phyloP scores from a whole-genome alignment of 176 grass and related monocot genomes.

The Hsuehochloa calcarea region DNA sequence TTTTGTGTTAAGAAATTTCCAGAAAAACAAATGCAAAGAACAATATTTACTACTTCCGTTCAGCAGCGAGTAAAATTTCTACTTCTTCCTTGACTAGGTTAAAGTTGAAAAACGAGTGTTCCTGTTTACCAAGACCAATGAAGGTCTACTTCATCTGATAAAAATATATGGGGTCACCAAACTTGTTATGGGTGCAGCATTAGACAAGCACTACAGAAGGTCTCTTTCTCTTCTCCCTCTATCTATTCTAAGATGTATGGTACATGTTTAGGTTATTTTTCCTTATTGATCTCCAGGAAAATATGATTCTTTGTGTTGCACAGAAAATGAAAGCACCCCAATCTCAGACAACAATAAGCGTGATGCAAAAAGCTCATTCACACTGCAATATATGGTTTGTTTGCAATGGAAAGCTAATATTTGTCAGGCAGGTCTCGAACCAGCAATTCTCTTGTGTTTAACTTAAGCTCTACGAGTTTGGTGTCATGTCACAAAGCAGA shows the following conservation, averaged over 20 bases:
- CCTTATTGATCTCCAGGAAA: not conserved
- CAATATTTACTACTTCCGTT: conserved; percentile 1
- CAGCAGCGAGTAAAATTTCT: not conserved
- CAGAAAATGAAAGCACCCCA: conserved; percentile 40
- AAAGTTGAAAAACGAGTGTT: conserved; percentile 26
- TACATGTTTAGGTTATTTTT: not conserved
- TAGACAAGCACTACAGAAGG: conserved; percentile 18
- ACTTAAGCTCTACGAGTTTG: not conserved
- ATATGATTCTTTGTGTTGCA: not conserved
- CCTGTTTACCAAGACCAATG: not conserved
- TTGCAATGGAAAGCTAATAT: conserved; percentile 42
- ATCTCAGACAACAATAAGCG: conserved; percentile 31
- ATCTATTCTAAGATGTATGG: not conserved
- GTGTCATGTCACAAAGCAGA: not conserved
- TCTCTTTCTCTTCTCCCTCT: not conserved
- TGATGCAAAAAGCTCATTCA: conserved; percentile 30
- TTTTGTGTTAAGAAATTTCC: not conserved
- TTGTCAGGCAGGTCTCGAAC: conserved; percentile 23
- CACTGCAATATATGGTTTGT: conserved; percentile 48
- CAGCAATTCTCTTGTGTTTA: not conserved
- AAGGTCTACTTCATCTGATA: conserved; percentile 28
- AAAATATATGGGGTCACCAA: conserved; percentile 17
- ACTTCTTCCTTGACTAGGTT: conserved; percentile 2
- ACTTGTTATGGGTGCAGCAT: conserved; percentile 31
- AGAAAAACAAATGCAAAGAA: not conserved